phyloP scores from a whole-genome alignment of 805 yeast species.

The Pichia deserticola region DNA sequence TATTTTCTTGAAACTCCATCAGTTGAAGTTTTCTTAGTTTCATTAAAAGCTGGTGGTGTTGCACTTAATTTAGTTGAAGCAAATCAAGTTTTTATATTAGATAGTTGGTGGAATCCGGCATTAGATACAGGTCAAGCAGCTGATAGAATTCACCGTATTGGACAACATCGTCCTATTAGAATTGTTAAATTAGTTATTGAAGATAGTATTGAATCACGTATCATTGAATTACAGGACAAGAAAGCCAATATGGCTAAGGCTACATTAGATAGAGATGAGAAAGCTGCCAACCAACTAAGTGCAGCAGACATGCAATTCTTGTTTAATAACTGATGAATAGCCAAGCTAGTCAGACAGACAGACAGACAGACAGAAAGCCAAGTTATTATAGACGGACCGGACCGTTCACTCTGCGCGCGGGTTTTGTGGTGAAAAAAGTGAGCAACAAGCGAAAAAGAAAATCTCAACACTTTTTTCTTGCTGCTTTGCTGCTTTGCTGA shows the following conservation, averaged over 20 bases:
- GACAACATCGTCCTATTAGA: slow-evolving; percentile 89
- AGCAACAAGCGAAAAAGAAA: too few relatives aligned
- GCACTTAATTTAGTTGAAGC: slow-evolving; percentile 96
- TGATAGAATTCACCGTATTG: slow-evolving; percentile 96
- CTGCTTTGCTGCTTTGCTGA: too few relatives aligned
- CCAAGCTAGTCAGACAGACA: too few relatives aligned
- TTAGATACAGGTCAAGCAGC: slow-evolving; percentile 94
- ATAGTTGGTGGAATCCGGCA: slow-evolving; percentile 99
- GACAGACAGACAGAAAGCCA: too few relatives aligned
- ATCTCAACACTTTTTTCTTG: too few relatives aligned
- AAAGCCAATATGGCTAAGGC: slow-evolving; percentile 98
- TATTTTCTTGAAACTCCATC: slow-evolving; percentile 88
- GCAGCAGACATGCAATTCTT: slow-evolving; percentile 94
- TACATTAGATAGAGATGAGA: slow-evolving; percentile 86
- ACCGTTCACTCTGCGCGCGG: too few relatives aligned
- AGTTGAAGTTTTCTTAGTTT: slow-evolving; percentile 90
- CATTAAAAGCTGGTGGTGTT: slow-evolving; percentile 98
- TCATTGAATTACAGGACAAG: slow-evolving; percentile 92
- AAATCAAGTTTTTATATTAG: slow-evolving; percentile 89
- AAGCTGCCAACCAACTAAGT: slow-evolving; percentile 80
- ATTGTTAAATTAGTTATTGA: slow-evolving; percentile 91
- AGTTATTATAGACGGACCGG: too few relatives aligned
- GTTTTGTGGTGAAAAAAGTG: too few relatives aligned
- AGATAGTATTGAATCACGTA: slow-evolving; percentile 94
- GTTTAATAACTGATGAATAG: slow-evolving; percentile 57